Evolutionary conservation across 331 rosid species (phyloP).

Genomic region (Cydonia oblonga): DNA sequence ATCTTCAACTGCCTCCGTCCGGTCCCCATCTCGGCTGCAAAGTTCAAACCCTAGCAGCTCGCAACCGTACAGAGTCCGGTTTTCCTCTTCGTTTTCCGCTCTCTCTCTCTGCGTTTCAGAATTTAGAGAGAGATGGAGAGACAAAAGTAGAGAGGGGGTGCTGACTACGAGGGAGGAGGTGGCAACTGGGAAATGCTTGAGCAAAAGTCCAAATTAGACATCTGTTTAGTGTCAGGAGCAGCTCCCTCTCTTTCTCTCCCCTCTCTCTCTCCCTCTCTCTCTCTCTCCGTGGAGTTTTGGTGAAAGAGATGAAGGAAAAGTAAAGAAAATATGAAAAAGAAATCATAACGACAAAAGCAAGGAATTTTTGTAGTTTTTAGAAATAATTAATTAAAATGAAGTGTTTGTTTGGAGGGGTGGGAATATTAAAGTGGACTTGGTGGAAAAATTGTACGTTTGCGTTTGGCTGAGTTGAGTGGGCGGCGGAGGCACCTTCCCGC

Average conservation of each 20-base stretch:
- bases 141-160: background rate
- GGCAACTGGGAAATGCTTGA: background rate
- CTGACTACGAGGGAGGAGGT: background rate
- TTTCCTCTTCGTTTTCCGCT: background rate
- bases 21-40: slow-evolving; percentile 46
- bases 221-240: background rate
- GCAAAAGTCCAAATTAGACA: background rate
- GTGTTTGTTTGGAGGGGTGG: background rate
- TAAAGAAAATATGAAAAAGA: background rate
- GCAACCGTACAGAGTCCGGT: background rate
- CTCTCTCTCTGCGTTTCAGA: background rate
- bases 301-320: background rate
- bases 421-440: background rate
- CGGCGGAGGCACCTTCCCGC: too few relatives aligned
- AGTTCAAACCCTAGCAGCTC: background rate
- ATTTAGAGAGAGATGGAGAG: background rate
- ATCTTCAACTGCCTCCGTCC: slow-evolving; percentile 68
- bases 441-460: background rate
- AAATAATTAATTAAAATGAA: too few relatives aligned
- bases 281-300: too few relatives aligned
- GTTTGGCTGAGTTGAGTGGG: background rate
- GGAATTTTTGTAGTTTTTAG: background rate
- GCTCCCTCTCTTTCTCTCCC: too few relatives aligned
- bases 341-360: background rate
- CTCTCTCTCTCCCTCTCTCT: too few relatives aligned